Evolutionary conservation across 768 basidiomycete species (phyloP).

Genomic region (Erythrobasidium yunnanense): DNA sequence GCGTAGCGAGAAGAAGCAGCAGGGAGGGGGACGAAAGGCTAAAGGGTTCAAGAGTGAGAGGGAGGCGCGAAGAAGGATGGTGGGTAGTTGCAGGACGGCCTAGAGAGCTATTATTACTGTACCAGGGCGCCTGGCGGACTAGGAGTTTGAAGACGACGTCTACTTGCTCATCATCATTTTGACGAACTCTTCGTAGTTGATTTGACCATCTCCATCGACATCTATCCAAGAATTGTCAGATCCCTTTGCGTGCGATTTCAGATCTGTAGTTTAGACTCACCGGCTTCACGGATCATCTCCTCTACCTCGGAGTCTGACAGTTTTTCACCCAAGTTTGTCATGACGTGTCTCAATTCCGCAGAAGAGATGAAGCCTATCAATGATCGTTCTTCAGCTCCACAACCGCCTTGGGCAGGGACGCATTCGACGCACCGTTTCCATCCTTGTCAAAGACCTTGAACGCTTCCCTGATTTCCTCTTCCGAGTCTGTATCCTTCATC

Average conservation of each 20-base stretch:
- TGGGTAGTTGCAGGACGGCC: no score
- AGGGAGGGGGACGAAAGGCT: no score
- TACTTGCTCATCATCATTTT: constrained; percentile 41
- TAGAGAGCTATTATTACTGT: no score
- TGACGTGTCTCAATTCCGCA: constrained; percentile 76
- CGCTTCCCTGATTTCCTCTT: constrained; percentile 91
- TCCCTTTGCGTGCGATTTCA: background rate
- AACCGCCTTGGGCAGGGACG: no score
- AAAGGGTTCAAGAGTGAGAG: no score
- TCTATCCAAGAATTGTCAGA: constrained; percentile 46
- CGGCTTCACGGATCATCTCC: constrained; percentile 94
- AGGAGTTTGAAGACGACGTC: no score
- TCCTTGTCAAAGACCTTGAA: constrained; percentile 98
- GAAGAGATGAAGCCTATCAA: constrained; percentile 62
- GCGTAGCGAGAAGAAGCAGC: no score
- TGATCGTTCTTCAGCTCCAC: no score
- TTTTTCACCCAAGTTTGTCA: constrained; percentile 60
- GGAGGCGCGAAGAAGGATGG: no score
- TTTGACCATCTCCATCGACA: constrained; percentile 81
- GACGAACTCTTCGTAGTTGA: constrained; percentile 65
- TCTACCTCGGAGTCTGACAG: constrained; percentile 54
- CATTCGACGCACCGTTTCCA: constrained; percentile 58
- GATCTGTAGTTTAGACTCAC: background rate
- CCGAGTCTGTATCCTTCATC: constrained; percentile 82
- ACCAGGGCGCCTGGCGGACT: no score